phyloP scores from a whole-genome alignment of 306 rosid species.

The Morella rubra region DNA sequence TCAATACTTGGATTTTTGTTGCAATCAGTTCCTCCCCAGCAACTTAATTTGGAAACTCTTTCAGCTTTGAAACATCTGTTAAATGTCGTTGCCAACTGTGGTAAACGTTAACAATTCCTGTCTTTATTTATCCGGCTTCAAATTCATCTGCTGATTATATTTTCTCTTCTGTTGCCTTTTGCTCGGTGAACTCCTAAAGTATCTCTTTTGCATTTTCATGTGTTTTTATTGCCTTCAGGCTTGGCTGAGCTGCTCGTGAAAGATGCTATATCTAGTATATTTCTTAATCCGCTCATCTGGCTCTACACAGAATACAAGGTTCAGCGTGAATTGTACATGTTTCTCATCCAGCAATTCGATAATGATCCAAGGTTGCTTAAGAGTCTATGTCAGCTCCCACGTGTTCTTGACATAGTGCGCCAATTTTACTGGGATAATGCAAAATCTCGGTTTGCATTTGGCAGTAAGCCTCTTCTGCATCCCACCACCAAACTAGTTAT shows the following conservation, averaged over 20 bases:
- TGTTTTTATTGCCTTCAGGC: slow-evolving; percentile 43
- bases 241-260: slow-evolving; percentile 72
- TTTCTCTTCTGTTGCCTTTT: not conserved
- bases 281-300: slow-evolving; percentile 94
- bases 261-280: slow-evolving; percentile 81
- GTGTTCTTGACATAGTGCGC: slow-evolving; percentile 76
- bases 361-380: slow-evolving; percentile 79
- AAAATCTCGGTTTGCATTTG: slow-evolving; percentile 52
- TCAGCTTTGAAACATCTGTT: slow-evolving; percentile 84
- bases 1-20: slow-evolving; percentile 89
- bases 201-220: slow-evolving; percentile 18
- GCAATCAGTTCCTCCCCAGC: slow-evolving; percentile 82
- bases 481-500: slow-evolving; percentile 41
- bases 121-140: slow-evolving; percentile 10
- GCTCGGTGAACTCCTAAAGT: slow-evolving; percentile 22
- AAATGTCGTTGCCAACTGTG: slow-evolving; percentile 72
- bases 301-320: slow-evolving; percentile 67
- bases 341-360: slow-evolving; percentile 93
- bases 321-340: slow-evolving; percentile 95
- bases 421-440: slow-evolving; percentile 73
- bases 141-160: not conserved
- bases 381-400: slow-evolving; percentile 82
- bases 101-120: slow-evolving; percentile 32
- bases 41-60: slow-evolving; percentile 80
- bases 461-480: slow-evolving; percentile 54